Evolutionary conservation across 305 asterid species (phyloP), one percentile per base, ranked within the genome.

Genomic region (Fraxinus sp.): DNA sequence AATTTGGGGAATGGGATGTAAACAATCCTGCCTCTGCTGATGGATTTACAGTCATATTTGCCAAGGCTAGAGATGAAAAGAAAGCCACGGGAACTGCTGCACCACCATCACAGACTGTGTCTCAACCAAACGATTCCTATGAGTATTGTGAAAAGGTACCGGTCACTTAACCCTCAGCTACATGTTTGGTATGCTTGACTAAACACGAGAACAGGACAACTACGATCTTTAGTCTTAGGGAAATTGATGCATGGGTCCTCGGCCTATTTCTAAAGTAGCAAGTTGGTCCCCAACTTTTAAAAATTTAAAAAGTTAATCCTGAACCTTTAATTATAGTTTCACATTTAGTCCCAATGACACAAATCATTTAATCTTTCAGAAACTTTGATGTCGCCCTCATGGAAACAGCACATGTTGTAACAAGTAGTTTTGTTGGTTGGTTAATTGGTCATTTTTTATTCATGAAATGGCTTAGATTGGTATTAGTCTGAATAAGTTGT

Each of bases 1-100:
- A 66, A 66, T 66, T 66, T 66, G 74, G 74, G 16, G 74, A 66
- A n/a, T 66, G 77, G 77, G 77, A 73, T 1, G 77, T 73, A 36
- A 33, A 73, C 22, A 73, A 73, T 36, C 77, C 52, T 14, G 49
- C 77, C 11, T 73, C 77, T 0, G 52, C 77, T 20, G 77, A 32
- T 6, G 77, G 77, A 73, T 73, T 73, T 36, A 73, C 77, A 32
- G 49, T 73, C 49, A 73, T 73, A 73, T 73, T 73, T 73, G 49
- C 77, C 41, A 73, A 73, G 77, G 77, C 77, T 5, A 73, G 77
- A 73, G 77, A 73, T 32, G 77, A 73, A 16, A 73, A 73, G 26
- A 73, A 73, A 36, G 49, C 41, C 77, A 73, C 41, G 0, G 49
- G 77, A 1, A 33, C 49, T 73, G 77, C 28, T 66, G 7, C 33